phyloP scores from a whole-genome alignment of 805 yeast species.

The Maudiozyma bulderi region DNA sequence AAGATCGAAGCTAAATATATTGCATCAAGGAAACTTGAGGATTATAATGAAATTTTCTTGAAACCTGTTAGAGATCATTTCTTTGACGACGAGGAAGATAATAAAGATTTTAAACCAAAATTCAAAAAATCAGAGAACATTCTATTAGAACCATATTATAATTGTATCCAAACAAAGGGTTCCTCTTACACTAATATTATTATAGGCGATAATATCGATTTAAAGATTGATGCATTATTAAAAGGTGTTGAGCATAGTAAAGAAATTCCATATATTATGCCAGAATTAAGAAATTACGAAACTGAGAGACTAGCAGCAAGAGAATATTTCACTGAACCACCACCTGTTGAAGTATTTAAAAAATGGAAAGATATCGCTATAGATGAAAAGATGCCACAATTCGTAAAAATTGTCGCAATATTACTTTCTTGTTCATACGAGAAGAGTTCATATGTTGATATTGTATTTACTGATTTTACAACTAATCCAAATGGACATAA shows the following conservation, averaged over 20 bases:
- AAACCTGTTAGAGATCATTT: too few species aligned
- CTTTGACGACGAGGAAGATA: too few species aligned
- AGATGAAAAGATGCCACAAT: slow-evolving; percentile 4
- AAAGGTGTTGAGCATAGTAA: neutral
- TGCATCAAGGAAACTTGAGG: too few species aligned
- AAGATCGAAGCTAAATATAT: too few species aligned
- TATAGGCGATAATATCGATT: neutral
- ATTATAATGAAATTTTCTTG: too few species aligned
- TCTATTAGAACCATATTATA: neutral
- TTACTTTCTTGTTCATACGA: slow-evolving; percentile 16
- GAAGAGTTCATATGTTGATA: slow-evolving; percentile 5
- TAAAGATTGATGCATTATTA: neutral
- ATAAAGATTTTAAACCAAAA: too few species aligned
- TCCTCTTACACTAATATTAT: neutral
- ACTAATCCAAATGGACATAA: slow-evolving; percentile 11
- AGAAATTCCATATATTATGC: too few species aligned
- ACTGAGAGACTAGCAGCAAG: neutral
- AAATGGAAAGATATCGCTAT: slow-evolving; percentile 10
- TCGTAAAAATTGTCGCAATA: slow-evolving; percentile 12
- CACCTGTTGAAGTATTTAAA: slow-evolving; percentile 5
- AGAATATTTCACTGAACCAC: neutral
- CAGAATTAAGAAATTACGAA: too few species aligned
- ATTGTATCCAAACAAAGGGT: neutral
- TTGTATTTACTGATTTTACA: slow-evolving; percentile 26
- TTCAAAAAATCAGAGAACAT: neutral